A percentile compares a stretch with the other conserved stretches of the same genome.
Conservation (phyloP, 768 basidiomycete genomes). For the Tylopilus plumbeoviolaceoides region DNA sequence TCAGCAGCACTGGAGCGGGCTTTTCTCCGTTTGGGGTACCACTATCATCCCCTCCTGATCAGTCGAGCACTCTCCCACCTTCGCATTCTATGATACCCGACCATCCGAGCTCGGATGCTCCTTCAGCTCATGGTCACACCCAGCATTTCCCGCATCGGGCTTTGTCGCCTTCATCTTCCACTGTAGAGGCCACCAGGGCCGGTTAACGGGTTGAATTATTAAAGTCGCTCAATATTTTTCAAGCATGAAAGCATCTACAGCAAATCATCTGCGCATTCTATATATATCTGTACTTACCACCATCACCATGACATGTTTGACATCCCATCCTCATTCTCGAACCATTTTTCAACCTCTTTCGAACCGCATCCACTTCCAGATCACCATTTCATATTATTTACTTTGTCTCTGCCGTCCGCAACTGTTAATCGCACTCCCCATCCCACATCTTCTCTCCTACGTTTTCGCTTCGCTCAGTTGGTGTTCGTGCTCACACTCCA, state of each 20-base stretch:
- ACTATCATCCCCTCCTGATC: constrained; percentile 29
- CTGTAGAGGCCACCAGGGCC: constrained; percentile 38
- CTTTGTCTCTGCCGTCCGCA: constrained; percentile 23
- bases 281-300: constrained; percentile 38
- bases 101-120: constrained; percentile 29
- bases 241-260: constrained; percentile 38
- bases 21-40: constrained; percentile 34
- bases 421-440: constrained; percentile 29
- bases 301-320: constrained; percentile 32
- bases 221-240: constrained; percentile 36
- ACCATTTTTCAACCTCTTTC: constrained; percentile 16
- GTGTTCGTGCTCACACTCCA: constrained; percentile 21
- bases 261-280: constrained; percentile 38
- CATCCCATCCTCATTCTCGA: constrained; percentile 28
- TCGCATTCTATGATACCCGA: constrained; percentile 36
- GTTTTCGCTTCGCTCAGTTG: constrained; percentile 13
- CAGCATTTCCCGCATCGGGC: constrained; percentile 38
- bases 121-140: constrained; percentile 31
- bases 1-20: constrained; percentile 22
- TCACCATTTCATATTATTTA: constrained; percentile 28
- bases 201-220: constrained; percentile 38
- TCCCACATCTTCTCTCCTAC: constrained; percentile 11
- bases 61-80: constrained; percentile 23
- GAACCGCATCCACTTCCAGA: constrained; percentile 30
- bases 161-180: constrained; percentile 36